Percentiles rank a stretch among this genome's conserved stretches.
These are phyloP conservation scores for Sphagnum fallax DNA, from an alignment of 228 moss, liverwort and hornwort genomes.

Conservation along the genomic window DNA sequence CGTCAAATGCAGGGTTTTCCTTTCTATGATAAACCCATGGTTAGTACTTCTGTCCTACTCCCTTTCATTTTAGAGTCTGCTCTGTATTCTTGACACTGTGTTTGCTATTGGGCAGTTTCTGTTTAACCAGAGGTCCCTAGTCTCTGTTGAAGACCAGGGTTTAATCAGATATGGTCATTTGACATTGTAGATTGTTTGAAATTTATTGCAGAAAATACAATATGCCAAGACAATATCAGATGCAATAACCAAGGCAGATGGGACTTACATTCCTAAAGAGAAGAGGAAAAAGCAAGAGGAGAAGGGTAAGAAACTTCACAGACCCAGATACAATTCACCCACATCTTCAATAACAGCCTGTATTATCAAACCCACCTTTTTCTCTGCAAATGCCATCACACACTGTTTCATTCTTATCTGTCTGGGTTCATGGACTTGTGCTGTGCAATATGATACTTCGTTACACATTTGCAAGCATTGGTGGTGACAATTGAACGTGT, in stretches of 20 bases:
- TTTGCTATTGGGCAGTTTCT: not conserved
- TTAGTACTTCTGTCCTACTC: slow-evolving; percentile 14
- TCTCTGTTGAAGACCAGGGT: no score
- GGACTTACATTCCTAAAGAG: slow-evolving; percentile 83
- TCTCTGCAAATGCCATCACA: no score
- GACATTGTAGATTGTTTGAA: not conserved
- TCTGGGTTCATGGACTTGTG: no score
- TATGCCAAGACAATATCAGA: slow-evolving; percentile 94
- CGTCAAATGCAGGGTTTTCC: slow-evolving; percentile 99
- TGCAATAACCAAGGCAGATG: slow-evolving; percentile 93
- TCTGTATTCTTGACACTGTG: not conserved
- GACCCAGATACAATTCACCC: no score
- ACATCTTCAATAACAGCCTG: no score
- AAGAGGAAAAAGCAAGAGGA: slow-evolving; percentile 99
- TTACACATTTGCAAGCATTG: no score
- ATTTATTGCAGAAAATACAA: slow-evolving; percentile 68
- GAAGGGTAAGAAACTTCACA: slow-evolving; percentile 38
- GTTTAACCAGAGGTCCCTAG: no score
- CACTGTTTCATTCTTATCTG: no score
- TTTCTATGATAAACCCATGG: slow-evolving; percentile 98
- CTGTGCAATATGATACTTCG: no score
- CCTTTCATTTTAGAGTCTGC: not conserved
- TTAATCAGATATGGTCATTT: not conserved
- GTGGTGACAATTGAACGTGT: no score
- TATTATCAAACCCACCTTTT: no score